A percentile compares a stretch with the other conserved stretches of the same genome.
phyloP scores from a whole-genome alignment of 2,329 filamentous ascomycete genomes.

The Exophiala xenobiotica region DNA sequence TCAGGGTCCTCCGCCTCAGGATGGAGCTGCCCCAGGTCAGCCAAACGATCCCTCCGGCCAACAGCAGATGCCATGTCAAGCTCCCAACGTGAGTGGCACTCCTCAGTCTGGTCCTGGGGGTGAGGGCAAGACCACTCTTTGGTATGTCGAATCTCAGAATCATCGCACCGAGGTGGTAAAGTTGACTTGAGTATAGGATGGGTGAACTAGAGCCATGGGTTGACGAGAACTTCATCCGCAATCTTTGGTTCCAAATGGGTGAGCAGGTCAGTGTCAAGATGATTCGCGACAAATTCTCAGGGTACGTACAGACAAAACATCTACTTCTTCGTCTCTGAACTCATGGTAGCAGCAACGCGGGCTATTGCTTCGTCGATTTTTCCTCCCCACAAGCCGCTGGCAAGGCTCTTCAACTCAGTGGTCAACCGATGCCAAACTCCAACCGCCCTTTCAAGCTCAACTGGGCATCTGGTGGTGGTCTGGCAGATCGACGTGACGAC shows the following conservation, averaged over 20 bases:
- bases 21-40: constrained; percentile 55
- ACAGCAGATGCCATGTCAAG: constrained; percentile 54
- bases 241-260: constrained; percentile 87
- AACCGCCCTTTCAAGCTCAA: constrained; percentile 97
- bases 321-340: constrained; percentile 29
- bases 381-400: constrained; percentile 75
- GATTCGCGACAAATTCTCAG: constrained; percentile 98
- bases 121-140: constrained; percentile 58
- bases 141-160: constrained; percentile 39
- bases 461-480: constrained; percentile 95
- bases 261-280: constrained; percentile 99
- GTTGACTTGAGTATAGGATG: constrained; percentile 68
- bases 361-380: constrained; percentile 99
- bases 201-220: constrained; percentile 99
- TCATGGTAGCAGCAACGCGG: constrained; percentile 73
- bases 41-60: constrained; percentile 39
- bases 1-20: constrained; percentile 47
- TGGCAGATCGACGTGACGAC: constrained; percentile 93
- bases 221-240: constrained; percentile 97
- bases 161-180: not conserved
- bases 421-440: constrained; percentile 86
- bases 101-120: constrained; percentile 49
- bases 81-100: constrained; percentile 47
- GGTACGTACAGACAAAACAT: constrained; percentile 56
- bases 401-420: constrained; percentile 89